Evolutionary conservation across 2,329 filamentous ascomycete genomes (phyloP), one percentile per base, ranked within the genome.

Genomic region (Capronia coronata): DNA sequence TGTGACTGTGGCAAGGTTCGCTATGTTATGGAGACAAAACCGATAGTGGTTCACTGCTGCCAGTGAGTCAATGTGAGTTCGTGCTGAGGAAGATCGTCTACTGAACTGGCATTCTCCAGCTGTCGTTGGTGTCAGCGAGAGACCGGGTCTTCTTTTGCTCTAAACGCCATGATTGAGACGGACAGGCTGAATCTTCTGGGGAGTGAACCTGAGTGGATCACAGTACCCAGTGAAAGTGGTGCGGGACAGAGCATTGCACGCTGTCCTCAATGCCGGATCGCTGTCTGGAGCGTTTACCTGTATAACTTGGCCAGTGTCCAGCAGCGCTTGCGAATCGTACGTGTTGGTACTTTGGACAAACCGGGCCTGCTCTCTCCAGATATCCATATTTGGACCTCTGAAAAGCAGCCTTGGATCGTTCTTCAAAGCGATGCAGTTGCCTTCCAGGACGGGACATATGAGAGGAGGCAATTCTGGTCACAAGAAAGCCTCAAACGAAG

Each of bases 321-420:
- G 32, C 19, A 46, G 13, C 29, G 13, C 14, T 45, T 68, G 9
- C 60, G 62, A 13, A 74, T 68, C 54, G 55, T 77, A 8, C 66
- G 70, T 32, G 68, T 65, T 21, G 72, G 73, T 2, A 75, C 73
- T 9, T 62, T 76, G 41, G 73, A 74, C 58, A 55, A 59, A 11
- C 61, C 66, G 5, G 62, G 63, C 53, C 58, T 65, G 46, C 55
- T 71, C 6, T 62, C 64, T n/a, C 72, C 72, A 1, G 70, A 74
- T 57, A 65, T 70, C 16, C 72, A 76, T 59, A 71, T 75, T 43
- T 76, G 62, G 52, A 67, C 64, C 14, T 59, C 62, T 27, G 69
- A 65, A 48, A 72, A 69, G 48, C 51, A 62, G 51, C 55, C 59
- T 10, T 75, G 71, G 61, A 51, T 75, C 46, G 48, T 61, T 25